phyloP scores from a whole-genome alignment of 805 yeast species.

The Brettanomyces naardenensis region DNA sequence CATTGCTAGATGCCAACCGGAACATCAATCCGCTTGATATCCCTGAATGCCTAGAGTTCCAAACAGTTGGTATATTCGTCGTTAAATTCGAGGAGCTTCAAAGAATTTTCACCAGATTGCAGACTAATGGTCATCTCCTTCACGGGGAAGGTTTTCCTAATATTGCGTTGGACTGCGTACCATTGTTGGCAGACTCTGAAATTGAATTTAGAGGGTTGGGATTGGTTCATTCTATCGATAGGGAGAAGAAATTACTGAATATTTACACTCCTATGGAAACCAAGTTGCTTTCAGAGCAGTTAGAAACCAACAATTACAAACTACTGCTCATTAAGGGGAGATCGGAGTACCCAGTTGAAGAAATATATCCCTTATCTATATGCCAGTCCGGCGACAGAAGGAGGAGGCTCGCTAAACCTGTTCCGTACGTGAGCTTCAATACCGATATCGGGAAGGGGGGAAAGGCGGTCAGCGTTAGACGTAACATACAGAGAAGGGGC shows the following conservation, averaged over 20 bases:
- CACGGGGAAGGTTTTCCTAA: constrained; percentile 16
- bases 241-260: constrained; percentile 32
- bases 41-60: constrained; percentile 30
- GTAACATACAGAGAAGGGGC: constrained; percentile 28
- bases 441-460: constrained; percentile 33
- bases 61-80: constrained; percentile 32
- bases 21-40: constrained; percentile 28
- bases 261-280: constrained; percentile 43
- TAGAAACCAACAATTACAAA: constrained; percentile 19
- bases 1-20: constrained; percentile 20
- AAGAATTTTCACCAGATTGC: constrained; percentile 8
- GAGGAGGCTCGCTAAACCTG: constrained; percentile 3
- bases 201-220: constrained; percentile 42
- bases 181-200: constrained; percentile 8
- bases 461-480: constrained; percentile 39
- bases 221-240: constrained; percentile 60
- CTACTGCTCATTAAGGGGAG: constrained; percentile 50
- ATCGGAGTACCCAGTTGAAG: constrained; percentile 54
- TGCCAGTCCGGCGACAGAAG: neutral
- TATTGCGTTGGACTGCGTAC: constrained; percentile 13
- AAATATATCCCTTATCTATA: constrained; percentile 13
- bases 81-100: constrained; percentile 20
- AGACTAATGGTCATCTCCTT: neutral
- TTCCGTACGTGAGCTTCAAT: constrained; percentile 35
- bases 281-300: constrained; percentile 7